A percentile compares a stretch with the other conserved stretches of the same genome.
phyloP scores from a whole-genome alignment of 2,329 filamentous ascomycete genomes.

The Phaeoacremonium minimum region DNA sequence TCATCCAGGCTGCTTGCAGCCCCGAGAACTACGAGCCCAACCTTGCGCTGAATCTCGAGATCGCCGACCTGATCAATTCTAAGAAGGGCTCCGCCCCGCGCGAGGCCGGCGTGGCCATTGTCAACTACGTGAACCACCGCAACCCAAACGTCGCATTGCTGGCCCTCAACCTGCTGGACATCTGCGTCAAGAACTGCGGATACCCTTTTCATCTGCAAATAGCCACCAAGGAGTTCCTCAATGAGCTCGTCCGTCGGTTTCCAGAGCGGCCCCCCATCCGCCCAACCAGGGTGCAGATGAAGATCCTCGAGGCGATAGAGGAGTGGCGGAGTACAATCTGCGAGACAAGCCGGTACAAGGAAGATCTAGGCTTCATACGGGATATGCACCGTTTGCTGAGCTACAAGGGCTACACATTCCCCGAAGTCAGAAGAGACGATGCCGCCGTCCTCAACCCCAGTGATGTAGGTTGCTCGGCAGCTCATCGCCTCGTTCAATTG shows the following conservation, averaged over 20 bases:
- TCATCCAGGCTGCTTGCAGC: slow-evolving; percentile 93
- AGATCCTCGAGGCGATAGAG: slow-evolving; percentile 93
- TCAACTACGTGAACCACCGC: slow-evolving; percentile 92
- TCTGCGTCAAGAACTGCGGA: slow-evolving; percentile 99
- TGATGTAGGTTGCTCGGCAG: slow-evolving; percentile 61
- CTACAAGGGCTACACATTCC: slow-evolving; percentile 96
- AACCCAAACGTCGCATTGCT: slow-evolving; percentile 93
- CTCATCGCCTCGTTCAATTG: background rate
- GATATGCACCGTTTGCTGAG: slow-evolving; percentile 96
- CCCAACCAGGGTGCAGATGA: slow-evolving; percentile 79
- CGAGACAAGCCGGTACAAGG: slow-evolving; percentile 95
- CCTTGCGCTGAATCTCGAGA: slow-evolving; percentile 92
- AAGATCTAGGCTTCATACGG: slow-evolving; percentile 90
- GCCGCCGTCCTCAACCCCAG: slow-evolving; percentile 95
- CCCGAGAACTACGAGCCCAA: slow-evolving; percentile 98
- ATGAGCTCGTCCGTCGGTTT: slow-evolving; percentile 93
- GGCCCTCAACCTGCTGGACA: slow-evolving; percentile 88
- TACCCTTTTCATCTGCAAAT: slow-evolving; percentile 99
- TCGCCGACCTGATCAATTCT: slow-evolving; percentile 90
- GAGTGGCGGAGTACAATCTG: slow-evolving; percentile 99
- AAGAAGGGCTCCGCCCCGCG: slow-evolving; percentile 96
- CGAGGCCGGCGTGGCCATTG: slow-evolving; percentile 89
- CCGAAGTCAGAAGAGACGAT: slow-evolving; percentile 87
- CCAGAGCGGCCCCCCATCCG: slow-evolving; percentile 89
- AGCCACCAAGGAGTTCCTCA: slow-evolving; percentile 97